A percentile compares a stretch with the other conserved stretches of the same genome.
These are phyloP conservation scores for Thraustochytrium sp. DNA, from an alignment of 352 stramenopile species.

Conservation along the genomic window DNA sequence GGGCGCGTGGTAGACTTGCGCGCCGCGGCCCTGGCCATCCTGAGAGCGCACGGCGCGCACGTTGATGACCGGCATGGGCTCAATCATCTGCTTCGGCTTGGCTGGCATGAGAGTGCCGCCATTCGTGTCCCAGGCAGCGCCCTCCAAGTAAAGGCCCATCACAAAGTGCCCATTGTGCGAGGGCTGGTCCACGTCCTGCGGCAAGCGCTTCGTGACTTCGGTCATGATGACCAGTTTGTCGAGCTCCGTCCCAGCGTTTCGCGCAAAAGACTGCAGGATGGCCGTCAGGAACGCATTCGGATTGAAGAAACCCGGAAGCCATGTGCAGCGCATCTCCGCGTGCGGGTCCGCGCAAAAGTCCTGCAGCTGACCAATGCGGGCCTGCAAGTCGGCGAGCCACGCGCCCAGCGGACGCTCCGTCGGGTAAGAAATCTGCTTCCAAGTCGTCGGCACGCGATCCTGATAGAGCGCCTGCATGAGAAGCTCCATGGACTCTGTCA, in stretches of 20 bases:
- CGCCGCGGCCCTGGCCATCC: slow-evolving; percentile 71
- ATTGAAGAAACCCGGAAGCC: slow-evolving; percentile 92
- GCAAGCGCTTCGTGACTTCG: slow-evolving; percentile 90
- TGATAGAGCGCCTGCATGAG: slow-evolving; percentile 80
- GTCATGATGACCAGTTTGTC: slow-evolving; percentile 66
- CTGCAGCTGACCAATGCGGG: slow-evolving; percentile 79
- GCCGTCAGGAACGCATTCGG: slow-evolving; percentile 89
- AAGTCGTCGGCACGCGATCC: slow-evolving; percentile 81
- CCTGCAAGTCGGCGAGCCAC: slow-evolving; percentile 77
- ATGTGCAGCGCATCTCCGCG: slow-evolving; percentile 76
- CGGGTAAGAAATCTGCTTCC: slow-evolving; percentile 55
- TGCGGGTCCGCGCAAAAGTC: slow-evolving; percentile 81
- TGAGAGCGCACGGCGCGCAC: slow-evolving; percentile 88
- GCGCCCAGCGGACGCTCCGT: slow-evolving; percentile 81
- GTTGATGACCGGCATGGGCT: slow-evolving; percentile 92
- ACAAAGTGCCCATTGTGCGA: slow-evolving; percentile 87
- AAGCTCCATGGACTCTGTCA: slow-evolving; percentile 83
- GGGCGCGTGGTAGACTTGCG: slow-evolving; percentile 80
- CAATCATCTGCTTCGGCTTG: slow-evolving; percentile 97
- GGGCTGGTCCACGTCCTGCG: slow-evolving; percentile 84
- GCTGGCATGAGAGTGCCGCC: slow-evolving; percentile 85
- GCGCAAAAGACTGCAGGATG: slow-evolving; percentile 85
- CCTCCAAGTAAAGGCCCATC: slow-evolving; percentile 85
- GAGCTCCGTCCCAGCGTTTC: slow-evolving; percentile 82
- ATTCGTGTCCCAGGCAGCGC: slow-evolving; percentile 85